A percentile compares a stretch with the other conserved stretches of the same genome.
These are phyloP conservation scores for Phytophthora sp. DNA, from an alignment of 352 stramenopile genomes.

Conservation along the genomic window DNA sequence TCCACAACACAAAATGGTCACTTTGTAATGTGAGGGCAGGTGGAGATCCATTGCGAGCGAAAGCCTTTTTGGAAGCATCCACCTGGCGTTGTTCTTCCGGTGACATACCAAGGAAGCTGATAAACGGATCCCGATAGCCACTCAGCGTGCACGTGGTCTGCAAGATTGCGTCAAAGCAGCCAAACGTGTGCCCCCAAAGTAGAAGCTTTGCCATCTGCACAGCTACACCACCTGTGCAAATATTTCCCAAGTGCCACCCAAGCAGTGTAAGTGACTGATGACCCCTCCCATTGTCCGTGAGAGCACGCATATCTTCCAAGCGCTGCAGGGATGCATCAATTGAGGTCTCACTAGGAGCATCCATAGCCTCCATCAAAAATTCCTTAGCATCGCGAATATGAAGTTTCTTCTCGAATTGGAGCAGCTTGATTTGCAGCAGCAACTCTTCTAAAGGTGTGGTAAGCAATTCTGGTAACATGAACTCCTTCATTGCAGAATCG, in stretches of 20 bases:
- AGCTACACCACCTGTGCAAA: constrained; percentile 68
- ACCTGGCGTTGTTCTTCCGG: constrained; percentile 61
- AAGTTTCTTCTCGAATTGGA: constrained; percentile 80
- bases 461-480: constrained; percentile 78
- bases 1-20: constrained; percentile 74
- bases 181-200: constrained; percentile 73
- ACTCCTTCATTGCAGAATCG: constrained; percentile 74
- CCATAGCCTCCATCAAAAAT: constrained; percentile 93
- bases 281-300: constrained; percentile 35
- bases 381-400: constrained; percentile 67
- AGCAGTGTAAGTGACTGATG: constrained; percentile 55
- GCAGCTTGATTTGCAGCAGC: constrained; percentile 76
- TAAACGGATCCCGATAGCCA: constrained; percentile 79
- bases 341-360: constrained; percentile 90
- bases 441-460: constrained; percentile 78
- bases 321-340: constrained; percentile 93
- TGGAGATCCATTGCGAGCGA: constrained; percentile 49
- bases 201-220: constrained; percentile 78
- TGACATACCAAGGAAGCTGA: constrained; percentile 75
- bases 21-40: constrained; percentile 53
- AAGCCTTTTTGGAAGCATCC: constrained; percentile 57
- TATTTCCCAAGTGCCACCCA: constrained; percentile 76
- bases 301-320: constrained; percentile 81
- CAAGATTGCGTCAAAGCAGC: constrained; percentile 65
- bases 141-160: constrained; percentile 75